These are phyloP conservation scores for Ustilago curta DNA, from an alignment of 1,284 basidiomycete genomes.

Conservation along the genomic window DNA sequence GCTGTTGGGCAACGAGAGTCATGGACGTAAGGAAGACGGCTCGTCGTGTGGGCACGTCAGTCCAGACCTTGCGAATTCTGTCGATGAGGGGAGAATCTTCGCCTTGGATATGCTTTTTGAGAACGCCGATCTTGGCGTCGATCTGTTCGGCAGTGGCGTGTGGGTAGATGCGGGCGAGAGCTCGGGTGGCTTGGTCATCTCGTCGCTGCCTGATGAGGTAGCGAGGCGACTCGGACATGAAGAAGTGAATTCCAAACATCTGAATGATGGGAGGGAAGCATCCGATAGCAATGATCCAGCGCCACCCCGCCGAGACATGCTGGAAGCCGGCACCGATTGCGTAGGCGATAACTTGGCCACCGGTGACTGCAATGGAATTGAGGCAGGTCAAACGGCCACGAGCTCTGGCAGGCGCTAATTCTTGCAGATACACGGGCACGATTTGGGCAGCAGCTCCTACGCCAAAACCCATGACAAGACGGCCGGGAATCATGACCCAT, in stretches of 20 bases:
- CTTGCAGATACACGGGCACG: slow-evolving; percentile 70
- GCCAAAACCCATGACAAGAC: slow-evolving; percentile 70
- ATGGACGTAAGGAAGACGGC: slow-evolving; percentile 46
- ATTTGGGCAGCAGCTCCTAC: slow-evolving; percentile 69
- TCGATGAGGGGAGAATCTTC: slow-evolving; percentile 27
- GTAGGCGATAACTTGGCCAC: slow-evolving; percentile 70
- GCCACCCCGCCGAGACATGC: slow-evolving; percentile 67
- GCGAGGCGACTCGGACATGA: slow-evolving; percentile 70
- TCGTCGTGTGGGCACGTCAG: slow-evolving; percentile 38
- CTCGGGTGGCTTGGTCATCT: slow-evolving; percentile 59
- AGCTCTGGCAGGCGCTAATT: slow-evolving; percentile 69
- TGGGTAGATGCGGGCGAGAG: slow-evolving; percentile 62
- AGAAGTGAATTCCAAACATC: slow-evolving; percentile 64
- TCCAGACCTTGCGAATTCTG: slow-evolving; percentile 40
- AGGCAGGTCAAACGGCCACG: slow-evolving; percentile 70
- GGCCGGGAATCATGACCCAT: slow-evolving; percentile 68
- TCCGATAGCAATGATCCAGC: slow-evolving; percentile 70
- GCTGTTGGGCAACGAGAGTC: slow-evolving; percentile 61
- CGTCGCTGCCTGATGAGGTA: slow-evolving; percentile 66
- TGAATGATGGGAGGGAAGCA: slow-evolving; percentile 68
- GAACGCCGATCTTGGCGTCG: slow-evolving; percentile 67
- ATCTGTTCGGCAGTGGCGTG: slow-evolving; percentile 65
- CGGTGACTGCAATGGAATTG: slow-evolving; percentile 69
- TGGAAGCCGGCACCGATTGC: slow-evolving; percentile 62
- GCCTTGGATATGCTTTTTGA: slow-evolving; percentile 66